Conservation (phyloP, 345 rosid genomes). For the Trapa bicornis region DNA sequence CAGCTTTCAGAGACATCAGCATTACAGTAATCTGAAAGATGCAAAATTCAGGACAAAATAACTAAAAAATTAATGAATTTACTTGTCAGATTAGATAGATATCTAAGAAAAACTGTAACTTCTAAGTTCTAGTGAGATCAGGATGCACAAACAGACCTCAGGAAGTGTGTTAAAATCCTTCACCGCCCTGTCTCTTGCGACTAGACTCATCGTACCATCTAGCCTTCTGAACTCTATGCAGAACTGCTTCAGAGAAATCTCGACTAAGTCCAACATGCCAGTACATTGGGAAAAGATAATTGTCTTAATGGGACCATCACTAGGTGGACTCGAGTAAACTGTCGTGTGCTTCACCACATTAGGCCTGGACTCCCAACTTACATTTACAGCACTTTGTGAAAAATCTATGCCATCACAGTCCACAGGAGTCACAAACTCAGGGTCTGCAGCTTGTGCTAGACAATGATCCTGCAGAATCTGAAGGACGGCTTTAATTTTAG, state of each 20-base stretch:
- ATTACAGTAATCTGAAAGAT: conserved; percentile 59
- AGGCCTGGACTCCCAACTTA: conserved; percentile 12
- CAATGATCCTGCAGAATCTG: conserved; percentile 47
- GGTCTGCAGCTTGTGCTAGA: conserved; percentile 20
- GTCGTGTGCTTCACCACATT: conserved; percentile 29
- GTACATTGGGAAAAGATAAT: conserved; percentile 96
- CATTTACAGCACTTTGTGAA: conserved; percentile 11
- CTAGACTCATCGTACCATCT: conserved; percentile 77
- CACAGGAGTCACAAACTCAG: conserved; percentile 17
- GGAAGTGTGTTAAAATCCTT: conserved; percentile 72
- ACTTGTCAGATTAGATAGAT: not conserved
- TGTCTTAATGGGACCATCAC: conserved; percentile 47
- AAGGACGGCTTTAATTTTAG: conserved; percentile 65
- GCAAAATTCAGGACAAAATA: conserved; percentile 3
- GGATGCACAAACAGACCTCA: conserved; percentile 31
- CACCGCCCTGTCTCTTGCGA: conserved; percentile 71
- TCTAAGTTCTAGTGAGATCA: not conserved
- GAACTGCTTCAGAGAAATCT: conserved; percentile 35
- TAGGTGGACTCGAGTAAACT: conserved; percentile 19
- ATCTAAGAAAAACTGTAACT: not conserved
- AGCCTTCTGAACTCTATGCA: conserved; percentile 63
- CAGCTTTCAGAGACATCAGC: conserved; percentile 95
- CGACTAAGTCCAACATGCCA: conserved; percentile 76
- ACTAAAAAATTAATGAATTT: not conserved
- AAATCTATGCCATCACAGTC: conserved; percentile 21